These are phyloP conservation scores for Teunomyces cretensis DNA, from an alignment of 805 yeast species.

Conservation along the genomic window DNA sequence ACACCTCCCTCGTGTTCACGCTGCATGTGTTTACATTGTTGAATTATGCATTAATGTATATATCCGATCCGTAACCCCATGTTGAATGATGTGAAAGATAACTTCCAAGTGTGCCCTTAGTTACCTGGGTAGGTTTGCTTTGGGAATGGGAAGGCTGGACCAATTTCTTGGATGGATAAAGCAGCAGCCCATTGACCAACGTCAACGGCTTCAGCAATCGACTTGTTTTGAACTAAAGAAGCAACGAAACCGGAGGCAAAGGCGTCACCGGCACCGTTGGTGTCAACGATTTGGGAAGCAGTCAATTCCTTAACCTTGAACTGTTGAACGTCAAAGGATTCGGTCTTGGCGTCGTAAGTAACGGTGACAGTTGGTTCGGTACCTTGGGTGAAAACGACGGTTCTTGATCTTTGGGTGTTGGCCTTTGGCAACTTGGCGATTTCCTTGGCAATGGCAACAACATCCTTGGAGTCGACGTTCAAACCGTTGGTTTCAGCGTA, in stretches of 20 bases:
- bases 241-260: slow-evolving; percentile 96
- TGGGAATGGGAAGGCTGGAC: slow-evolving; percentile 90
- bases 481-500: slow-evolving; percentile 84
- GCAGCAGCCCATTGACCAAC: slow-evolving; percentile 97
- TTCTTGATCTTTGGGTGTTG: slow-evolving; percentile 68
- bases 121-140: slow-evolving; percentile 48
- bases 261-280: slow-evolving; percentile 99
- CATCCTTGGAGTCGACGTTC: slow-evolving; percentile 48
- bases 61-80: slow-evolving; percentile 3
- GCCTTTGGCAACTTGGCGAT: slow-evolving; percentile 78
- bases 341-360: slow-evolving; percentile 49
- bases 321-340: slow-evolving; percentile 47
- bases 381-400: slow-evolving; percentile 95
- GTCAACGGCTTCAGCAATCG: slow-evolving; percentile 60
- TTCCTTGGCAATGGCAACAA: slow-evolving; percentile 75
- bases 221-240: slow-evolving; percentile 74
- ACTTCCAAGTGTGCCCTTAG: slow-evolving; percentile 8
- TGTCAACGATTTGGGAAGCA: slow-evolving; percentile 70
- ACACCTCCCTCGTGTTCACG: no score
- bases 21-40: slow-evolving; percentile 2
- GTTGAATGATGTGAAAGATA: slow-evolving; percentile 10
- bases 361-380: slow-evolving; percentile 85
- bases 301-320: slow-evolving; percentile 75
- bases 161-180: slow-evolving; percentile 86
- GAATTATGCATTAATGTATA: slow-evolving; percentile 7